Evolutionary conservation across 1,284 basidiomycete species (phyloP), one percentile per base, ranked within the genome.

Genomic region (Macrocystidia cucumis): DNA sequence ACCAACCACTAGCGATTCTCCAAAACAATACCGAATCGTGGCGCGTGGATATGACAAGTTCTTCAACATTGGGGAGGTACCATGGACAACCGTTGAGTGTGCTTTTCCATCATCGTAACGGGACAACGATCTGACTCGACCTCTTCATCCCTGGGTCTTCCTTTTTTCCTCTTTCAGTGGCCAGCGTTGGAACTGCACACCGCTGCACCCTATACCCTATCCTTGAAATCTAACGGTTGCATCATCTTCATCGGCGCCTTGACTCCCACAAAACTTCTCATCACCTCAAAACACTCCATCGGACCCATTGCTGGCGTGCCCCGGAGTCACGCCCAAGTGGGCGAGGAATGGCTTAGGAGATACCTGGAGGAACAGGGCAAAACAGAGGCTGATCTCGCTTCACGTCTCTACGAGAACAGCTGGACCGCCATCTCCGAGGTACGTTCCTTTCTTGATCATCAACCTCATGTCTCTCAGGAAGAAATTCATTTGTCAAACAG

Each of bases 41-140:
- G 85, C 77, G 0, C 66, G 96, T 32, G 95, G 95, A 0, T 98
- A 99, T 52, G 96, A 98, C 69, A 99, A 99, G 62, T 98, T 99
- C 62, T 98, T 98, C 70, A 98, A 97, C 55, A 88, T 96, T 21
- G 87, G 81, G 18, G 95, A 98, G 55, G 89, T 98, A 17, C 82
- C 85, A 1, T 98, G 93, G 91, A 93, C 85, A 0, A 80, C 79
- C 37, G 93, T 95, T 50, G 52, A 84, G 63, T 16, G 34, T 13
- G n/a, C 27, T 16, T 41, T 13, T 6, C 7, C 11, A 18, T 31
- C 19, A 32, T 35, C 20, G 29, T 32, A 13, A 17, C 32, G 38
- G n/a, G 19, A n/a, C n/a, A n/a, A n/a, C n/a, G n/a, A n/a, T n/a
- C n/a, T n/a, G n/a, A n/a, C n/a, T n/a, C n/a, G n/a, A n/a, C n/a